These are phyloP conservation scores for Septoria linicola DNA, from an alignment of 2,329 filamentous ascomycete genomes.

Conservation along the genomic window DNA sequence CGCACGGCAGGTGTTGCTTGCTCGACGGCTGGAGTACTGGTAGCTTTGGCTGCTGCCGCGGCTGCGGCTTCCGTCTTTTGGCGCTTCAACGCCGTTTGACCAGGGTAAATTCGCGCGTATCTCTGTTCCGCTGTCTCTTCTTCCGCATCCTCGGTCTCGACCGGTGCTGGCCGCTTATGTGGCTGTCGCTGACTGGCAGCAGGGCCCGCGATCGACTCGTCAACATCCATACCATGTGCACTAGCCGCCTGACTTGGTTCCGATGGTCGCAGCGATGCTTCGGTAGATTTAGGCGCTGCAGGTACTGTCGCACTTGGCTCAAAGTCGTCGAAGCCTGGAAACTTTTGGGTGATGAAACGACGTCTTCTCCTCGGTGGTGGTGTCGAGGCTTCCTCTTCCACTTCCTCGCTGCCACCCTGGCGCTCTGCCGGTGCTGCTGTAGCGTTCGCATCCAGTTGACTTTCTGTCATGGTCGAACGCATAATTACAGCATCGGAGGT, in stretches of 20 bases:
- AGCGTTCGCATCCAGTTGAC: no score
- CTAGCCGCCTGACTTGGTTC: slow-evolving; percentile 27
- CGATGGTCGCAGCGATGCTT: slow-evolving; percentile 16
- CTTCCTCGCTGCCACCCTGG: neutral
- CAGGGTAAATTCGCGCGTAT: slow-evolving; percentile 72
- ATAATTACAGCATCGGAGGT: neutral
- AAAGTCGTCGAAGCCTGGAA: slow-evolving; percentile 55
- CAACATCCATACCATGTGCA: slow-evolving; percentile 25
- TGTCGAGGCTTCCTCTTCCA: slow-evolving; percentile 7
- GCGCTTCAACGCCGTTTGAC: slow-evolving; percentile 75
- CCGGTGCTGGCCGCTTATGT: slow-evolving; percentile 34
- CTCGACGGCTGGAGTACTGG: slow-evolving; percentile 6
- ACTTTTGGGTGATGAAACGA: slow-evolving; percentile 46
- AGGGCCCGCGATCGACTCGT: slow-evolving; percentile 15
- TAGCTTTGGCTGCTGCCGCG: slow-evolving; percentile 1
- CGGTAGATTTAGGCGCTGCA: slow-evolving; percentile 25
- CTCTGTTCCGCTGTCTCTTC: slow-evolving; percentile 46
- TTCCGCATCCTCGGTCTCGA: slow-evolving; percentile 24
- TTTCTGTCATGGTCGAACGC: neutral
- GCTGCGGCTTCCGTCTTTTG: slow-evolving; percentile 60
- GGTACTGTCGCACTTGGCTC: slow-evolving; percentile 36
- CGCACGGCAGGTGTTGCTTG: neutral
- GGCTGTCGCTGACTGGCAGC: slow-evolving; percentile 20
- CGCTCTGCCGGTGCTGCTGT: neutral
- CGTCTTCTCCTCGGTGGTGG: slow-evolving; percentile 25